Evolutionary conservation across 306 rosid species (phyloP), one percentile per base, ranked within the genome.

Genomic region (Carpinus fangiana): DNA sequence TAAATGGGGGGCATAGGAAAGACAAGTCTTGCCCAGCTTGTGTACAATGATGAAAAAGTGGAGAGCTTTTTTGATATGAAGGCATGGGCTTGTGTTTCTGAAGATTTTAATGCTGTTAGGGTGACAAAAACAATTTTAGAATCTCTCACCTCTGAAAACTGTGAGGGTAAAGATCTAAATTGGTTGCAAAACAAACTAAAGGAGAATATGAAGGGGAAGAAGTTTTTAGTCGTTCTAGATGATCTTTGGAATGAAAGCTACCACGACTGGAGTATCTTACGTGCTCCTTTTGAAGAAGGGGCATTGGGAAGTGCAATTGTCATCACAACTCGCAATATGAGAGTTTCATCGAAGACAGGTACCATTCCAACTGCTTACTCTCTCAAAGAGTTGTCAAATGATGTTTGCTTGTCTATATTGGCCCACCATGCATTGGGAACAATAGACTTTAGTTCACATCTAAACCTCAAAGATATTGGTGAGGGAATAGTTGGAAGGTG

Each of bases 361-460:
- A 5, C 5, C 81, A 55, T 74, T 23, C 50, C 4, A 18, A 7
- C 41, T 36, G 0, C 31, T 28, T 28, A 28, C 31, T 28, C 31
- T 1, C 28, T 78, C 38, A 18, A 67, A 1, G 2, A 7, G 28
- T n/a, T 78, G 17, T 56, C 70, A 1, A 46, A 69, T 5, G 61
- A 78, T 54, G 41, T 48, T 31, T 70, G 70, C 17, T 78, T 74
- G 59, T 8, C 61, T 11, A 2, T 78, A 10, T 70, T 70, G 51
- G 45, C 53, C 34, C 61, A 47, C 7, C 60, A 46, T 10, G 71
- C 81, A 70, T 70, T 78, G 8, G 62, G 50, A 18, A 4, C 20
- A 72, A 50, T 9, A 10, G 36, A 52, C 16, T 61, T 61, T 12
- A 4, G 8, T 61, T 28, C 20, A 13, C 60, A 26, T 51, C 14